These are phyloP conservation scores for Penicillium sp. DNA, from an alignment of 2,329 filamentous ascomycete species.

Conservation along the genomic window DNA sequence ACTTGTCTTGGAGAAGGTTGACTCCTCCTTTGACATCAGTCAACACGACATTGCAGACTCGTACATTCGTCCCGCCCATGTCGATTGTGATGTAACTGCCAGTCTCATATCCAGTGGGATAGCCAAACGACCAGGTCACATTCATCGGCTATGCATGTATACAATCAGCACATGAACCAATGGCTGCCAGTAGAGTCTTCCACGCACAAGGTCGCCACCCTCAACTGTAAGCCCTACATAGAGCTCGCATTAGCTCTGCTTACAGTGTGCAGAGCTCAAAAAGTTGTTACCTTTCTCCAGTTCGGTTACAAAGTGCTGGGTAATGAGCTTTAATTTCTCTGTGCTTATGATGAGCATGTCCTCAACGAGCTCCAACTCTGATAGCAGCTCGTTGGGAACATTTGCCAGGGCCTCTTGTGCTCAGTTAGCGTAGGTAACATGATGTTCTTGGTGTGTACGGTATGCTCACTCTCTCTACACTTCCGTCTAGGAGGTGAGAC, in stretches of 20 bases:
- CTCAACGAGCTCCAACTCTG: conserved; percentile 73
- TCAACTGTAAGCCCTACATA: conserved; percentile 65
- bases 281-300: conserved; percentile 63
- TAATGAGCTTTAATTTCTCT: conserved; percentile 76
- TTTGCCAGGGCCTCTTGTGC: conserved; percentile 15
- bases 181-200: background rate
- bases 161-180: background rate
- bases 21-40: conserved; percentile 75
- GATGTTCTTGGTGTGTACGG: background rate
- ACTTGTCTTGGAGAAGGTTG: conserved; percentile 83
- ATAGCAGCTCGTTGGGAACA: conserved; percentile 67
- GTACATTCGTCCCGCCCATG: conserved; percentile 86
- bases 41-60: conserved; percentile 80
- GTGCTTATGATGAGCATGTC: conserved; percentile 70
- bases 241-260: background rate
- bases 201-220: conserved; percentile 77
- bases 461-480: conserved; percentile 11
- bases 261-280: background rate
- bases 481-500: conserved; percentile 8
- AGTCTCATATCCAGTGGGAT: conserved; percentile 72
- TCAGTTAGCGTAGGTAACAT: background rate
- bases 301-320: conserved; percentile 78
- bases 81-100: conserved; percentile 80
- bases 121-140: conserved; percentile 81
- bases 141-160: conserved; percentile 71